Base-by-base conservation (phyloP, 768 basidiomycete genomes). In the Termitomyces sp. region DNA sequence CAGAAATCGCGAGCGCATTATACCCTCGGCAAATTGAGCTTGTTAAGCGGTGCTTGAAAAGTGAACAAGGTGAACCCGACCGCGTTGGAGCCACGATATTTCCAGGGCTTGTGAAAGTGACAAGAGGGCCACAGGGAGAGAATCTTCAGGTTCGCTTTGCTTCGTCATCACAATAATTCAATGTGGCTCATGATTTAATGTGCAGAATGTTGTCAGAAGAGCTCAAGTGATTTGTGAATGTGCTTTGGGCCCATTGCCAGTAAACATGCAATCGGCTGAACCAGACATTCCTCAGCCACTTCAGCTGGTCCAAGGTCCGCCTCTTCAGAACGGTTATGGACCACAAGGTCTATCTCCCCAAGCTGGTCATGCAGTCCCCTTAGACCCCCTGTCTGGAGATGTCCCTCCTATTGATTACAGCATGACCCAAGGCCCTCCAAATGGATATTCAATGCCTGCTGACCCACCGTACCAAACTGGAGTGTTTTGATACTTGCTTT, bases 161-260 rank as follows among this genome's bases (percentile, higher is more conserved):
- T n/a, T 4, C 41, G 25, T 61, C n/a, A 44, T 59, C 56, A 54
- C n/a, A 23, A 7, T 9, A 55, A 43, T 33, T 15, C 38, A 49
- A 27, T 35, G 41, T 27, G 40, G 49, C 55, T 36, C 54, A 44
- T 54, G 7, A 23, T 9, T 46, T 11, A 27, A 38, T n/a, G 16
- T 51, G 23, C 61, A 81, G 77, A 86, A 83, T 16, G 86, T 93
- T 42, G 89, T 94, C 11, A 72, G 90, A 56, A 75, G 91, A 50
- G 91, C 92, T 15, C 92, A 93, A 69, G 91, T 91, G 13, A 84
- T 93, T 43, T 94, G 91, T 62, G 88, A 90, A 69, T 94, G 89
- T 64, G 90, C 91, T 1, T 70, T 91, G 66, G 72, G 73, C 9
- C 73, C 74, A 11, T 62, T 64, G 53, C 60, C 63, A 15, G 54